Evolutionary conservation across 495 filamentous ascomycete genomes (phyloP).

Genomic region (Extremus antarcticus): DNA sequence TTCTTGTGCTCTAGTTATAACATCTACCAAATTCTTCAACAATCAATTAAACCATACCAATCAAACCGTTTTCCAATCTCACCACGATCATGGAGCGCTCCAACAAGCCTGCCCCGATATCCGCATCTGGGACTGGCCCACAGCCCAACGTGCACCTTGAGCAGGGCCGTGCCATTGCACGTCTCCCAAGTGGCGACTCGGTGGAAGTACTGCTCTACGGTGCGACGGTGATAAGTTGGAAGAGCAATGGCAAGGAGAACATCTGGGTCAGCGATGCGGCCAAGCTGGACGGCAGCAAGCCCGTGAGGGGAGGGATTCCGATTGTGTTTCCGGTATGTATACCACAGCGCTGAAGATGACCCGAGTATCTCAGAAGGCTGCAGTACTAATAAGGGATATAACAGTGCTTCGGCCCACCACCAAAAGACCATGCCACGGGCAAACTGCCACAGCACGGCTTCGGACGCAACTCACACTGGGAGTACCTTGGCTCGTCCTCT

Average conservation of each 20-base stretch:
- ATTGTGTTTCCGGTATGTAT: conserved; percentile 89
- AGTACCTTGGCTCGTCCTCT: conserved; percentile 61
- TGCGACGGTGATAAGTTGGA: conserved; percentile 90
- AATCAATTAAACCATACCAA: too few species aligned
- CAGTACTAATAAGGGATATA: conserved; percentile 1
- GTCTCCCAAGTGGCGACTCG: conserved; percentile 73
- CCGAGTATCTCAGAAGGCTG: conserved; percentile 10
- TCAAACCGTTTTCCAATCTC: too few species aligned
- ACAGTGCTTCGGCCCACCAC: conserved; percentile 82
- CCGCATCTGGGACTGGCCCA: conserved; percentile 52
- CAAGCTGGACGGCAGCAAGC: conserved; percentile 52
- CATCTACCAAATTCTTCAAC: too few species aligned
- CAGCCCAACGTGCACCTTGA: conserved; percentile 56
- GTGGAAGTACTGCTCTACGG: conserved; percentile 79
- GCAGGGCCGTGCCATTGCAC: conserved; percentile 55
- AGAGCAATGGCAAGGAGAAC: conserved; percentile 72
- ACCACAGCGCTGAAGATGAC: background rate
- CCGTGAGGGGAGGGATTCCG: conserved; percentile 71
- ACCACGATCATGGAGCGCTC: conserved; percentile 61
- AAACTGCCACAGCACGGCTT: conserved; percentile 90
- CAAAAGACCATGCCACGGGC: conserved; percentile 57
- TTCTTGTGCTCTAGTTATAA: too few species aligned
- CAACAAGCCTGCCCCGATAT: conserved; percentile 71
- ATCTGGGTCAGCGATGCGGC: conserved; percentile 78
- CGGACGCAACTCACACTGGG: conserved; percentile 71